These are phyloP conservation scores for Loxodes magnus DNA, from an alignment of 73 alveolate species.

Conservation along the genomic window DNA sequence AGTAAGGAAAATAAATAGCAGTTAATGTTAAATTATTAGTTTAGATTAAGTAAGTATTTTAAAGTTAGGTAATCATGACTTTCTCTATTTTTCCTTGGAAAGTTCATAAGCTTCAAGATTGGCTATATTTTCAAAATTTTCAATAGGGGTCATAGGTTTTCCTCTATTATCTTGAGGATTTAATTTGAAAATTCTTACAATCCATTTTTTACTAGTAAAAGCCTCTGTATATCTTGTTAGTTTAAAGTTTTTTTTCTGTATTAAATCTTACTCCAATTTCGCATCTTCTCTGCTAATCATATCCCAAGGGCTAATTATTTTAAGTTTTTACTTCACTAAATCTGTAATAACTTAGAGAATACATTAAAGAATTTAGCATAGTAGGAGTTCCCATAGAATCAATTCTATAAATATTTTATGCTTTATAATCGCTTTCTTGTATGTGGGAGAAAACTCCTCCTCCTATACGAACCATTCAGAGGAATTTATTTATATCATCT, in stretches of 20 bases:
- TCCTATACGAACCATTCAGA: slow-evolving; percentile 88
- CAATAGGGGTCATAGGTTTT: neutral
- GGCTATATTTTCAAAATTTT: too few relatives aligned
- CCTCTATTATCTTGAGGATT: slow-evolving; percentile 31
- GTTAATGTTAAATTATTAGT: too few relatives aligned
- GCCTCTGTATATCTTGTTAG: slow-evolving; percentile 74
- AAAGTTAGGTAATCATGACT: too few relatives aligned
- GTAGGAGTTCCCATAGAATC: slow-evolving; percentile 66
- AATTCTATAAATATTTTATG: slow-evolving; percentile 56
- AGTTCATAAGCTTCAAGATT: too few relatives aligned
- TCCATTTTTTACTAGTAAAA: slow-evolving; percentile 74
- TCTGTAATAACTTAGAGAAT: slow-evolving; percentile 65
- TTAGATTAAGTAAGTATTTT: too few relatives aligned
- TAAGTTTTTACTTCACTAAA: slow-evolving; percentile 61
- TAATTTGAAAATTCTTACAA: slow-evolving; percentile 63
- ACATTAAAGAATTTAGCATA: slow-evolving; percentile 72
- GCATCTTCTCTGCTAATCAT: slow-evolving; percentile 63
- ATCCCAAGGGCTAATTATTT: slow-evolving; percentile 59
- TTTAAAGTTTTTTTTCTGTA: slow-evolving; percentile 62
- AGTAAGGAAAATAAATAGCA: too few relatives aligned
- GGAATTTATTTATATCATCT: slow-evolving; percentile 80
- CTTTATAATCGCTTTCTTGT: slow-evolving; percentile 62
- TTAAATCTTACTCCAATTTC: slow-evolving; percentile 78
- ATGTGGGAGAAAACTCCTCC: slow-evolving; percentile 78
- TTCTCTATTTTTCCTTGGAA: too few relatives aligned